phyloP scores from a whole-genome alignment of 441 rosid genomes.

The Gossypium schwendimanii region DNA sequence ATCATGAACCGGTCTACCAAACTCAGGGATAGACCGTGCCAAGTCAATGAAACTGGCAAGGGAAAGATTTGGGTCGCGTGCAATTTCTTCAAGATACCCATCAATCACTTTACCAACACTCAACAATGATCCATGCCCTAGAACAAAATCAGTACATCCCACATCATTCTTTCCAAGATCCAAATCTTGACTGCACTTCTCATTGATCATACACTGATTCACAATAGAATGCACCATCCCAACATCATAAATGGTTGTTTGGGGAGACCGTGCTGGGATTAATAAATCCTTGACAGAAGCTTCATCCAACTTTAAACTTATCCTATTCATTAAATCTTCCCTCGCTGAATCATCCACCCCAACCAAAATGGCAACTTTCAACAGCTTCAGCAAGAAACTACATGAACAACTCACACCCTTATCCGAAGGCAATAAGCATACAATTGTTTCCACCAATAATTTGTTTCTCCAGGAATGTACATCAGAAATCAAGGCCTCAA shows the following conservation, averaged over 20 bases:
- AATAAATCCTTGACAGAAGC: slow-evolving; percentile 68
- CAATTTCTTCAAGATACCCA: slow-evolving; percentile 60
- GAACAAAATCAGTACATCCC: slow-evolving; percentile 36
- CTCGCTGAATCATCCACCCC: slow-evolving; percentile 43
- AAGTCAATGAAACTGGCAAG: slow-evolving; percentile 49
- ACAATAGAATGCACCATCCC: slow-evolving; percentile 60
- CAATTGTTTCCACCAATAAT: slow-evolving; percentile 60
- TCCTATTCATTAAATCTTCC: slow-evolving; percentile 53
- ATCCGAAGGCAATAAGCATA: slow-evolving; percentile 60
- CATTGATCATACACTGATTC: slow-evolving; percentile 37
- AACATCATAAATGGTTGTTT: slow-evolving; percentile 49
- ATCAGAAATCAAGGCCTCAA: slow-evolving; percentile 49
- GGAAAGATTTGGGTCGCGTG: slow-evolving; percentile 39
- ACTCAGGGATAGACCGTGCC: slow-evolving; percentile 55
- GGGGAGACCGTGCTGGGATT: slow-evolving; percentile 45
- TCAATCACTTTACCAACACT: slow-evolving; percentile 63
- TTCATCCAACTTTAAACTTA: slow-evolving; percentile 61
- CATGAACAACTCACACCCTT: slow-evolving; percentile 57
- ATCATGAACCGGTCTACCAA: slow-evolving; percentile 73
- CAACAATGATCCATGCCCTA: slow-evolving; percentile 45
- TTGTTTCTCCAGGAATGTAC: slow-evolving; percentile 40
- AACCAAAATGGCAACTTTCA: slow-evolving; percentile 60
- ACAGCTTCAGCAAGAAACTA: slow-evolving; percentile 71
- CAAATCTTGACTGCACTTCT: slow-evolving; percentile 30
- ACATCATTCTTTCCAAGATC: slow-evolving; percentile 30